phyloP scores from a whole-genome alignment of 1,284 basidiomycete genomes.

The Boletus hoseneyae region DNA sequence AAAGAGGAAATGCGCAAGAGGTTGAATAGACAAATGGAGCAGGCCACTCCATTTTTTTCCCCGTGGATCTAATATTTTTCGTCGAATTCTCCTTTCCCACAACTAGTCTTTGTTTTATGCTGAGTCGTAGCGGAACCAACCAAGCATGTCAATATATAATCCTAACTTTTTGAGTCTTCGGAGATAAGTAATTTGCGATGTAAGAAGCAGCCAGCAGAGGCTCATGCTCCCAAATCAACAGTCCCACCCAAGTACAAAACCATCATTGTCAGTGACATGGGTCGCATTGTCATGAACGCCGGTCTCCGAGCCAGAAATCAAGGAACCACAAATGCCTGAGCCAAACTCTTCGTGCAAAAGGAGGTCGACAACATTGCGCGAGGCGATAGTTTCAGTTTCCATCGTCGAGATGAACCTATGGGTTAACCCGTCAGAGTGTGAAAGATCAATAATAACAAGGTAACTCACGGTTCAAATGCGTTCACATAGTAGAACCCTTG shows the following conservation, averaged over 20 bases:
- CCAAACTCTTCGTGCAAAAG: slow-evolving; percentile 67
- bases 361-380: slow-evolving; percentile 80
- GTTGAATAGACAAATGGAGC: neutral
- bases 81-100: too few species aligned
- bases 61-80: neutral
- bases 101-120: too few species aligned
- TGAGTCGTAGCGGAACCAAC: neutral
- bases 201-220: neutral
- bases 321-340: slow-evolving; percentile 54
- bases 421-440: slow-evolving; percentile 1
- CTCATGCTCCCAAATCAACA: slow-evolving; percentile 35
- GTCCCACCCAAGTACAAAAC: slow-evolving; percentile 68
- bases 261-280: slow-evolving; percentile 27
- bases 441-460: slow-evolving; percentile 5
- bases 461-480: slow-evolving; percentile 76
- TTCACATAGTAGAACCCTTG: slow-evolving; percentile 86
- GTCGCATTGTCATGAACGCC: slow-evolving; percentile 13
- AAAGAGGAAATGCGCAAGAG: neutral
- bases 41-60: too few species aligned
- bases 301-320: slow-evolving; percentile 21
- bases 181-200: neutral
- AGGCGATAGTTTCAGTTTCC: slow-evolving; percentile 88
- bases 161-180: neutral
- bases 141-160: neutral
- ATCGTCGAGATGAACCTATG: slow-evolving; percentile 77